These are phyloP conservation scores for Rhodamnia rubescens DNA, from an alignment of 345 rosid genomes.

Conservation along the genomic window DNA sequence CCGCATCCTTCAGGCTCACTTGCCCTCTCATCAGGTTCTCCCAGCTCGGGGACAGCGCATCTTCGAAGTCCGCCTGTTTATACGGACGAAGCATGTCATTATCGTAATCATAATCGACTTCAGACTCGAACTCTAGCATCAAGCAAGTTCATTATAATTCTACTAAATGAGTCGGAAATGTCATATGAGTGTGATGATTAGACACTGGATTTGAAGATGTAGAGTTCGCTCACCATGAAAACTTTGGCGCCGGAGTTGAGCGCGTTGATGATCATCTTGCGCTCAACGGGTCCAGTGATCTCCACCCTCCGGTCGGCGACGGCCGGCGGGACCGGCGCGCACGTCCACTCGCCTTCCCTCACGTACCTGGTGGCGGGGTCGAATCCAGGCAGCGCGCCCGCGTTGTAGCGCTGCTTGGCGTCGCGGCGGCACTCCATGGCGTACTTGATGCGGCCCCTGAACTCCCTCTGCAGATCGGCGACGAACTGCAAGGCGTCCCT, in stretches of 20 bases:
- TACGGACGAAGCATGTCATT: neutral
- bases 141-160: neutral
- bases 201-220: neutral
- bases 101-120: neutral
- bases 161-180: neutral
- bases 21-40: constrained; percentile 92
- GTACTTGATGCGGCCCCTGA: constrained; percentile 46
- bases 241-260: constrained; percentile 94
- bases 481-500: constrained; percentile 73
- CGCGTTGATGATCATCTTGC: constrained; percentile 97
- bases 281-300: constrained; percentile 84
- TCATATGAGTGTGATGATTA: neutral
- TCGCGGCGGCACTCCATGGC: constrained; percentile 76
- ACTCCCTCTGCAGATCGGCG: constrained; percentile 70
- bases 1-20: constrained; percentile 82
- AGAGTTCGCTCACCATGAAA: constrained; percentile 51
- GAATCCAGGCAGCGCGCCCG: constrained; percentile 55
- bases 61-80: constrained; percentile 80
- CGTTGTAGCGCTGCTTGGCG: constrained; percentile 42
- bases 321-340: constrained; percentile 58
- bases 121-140: neutral
- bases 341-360: constrained; percentile 65
- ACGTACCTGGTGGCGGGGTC: constrained; percentile 69
- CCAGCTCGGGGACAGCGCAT: constrained; percentile 90
- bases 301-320: constrained; percentile 76